Conservation (phyloP, 331 rosid genomes). For the Malus hybrid region DNA sequence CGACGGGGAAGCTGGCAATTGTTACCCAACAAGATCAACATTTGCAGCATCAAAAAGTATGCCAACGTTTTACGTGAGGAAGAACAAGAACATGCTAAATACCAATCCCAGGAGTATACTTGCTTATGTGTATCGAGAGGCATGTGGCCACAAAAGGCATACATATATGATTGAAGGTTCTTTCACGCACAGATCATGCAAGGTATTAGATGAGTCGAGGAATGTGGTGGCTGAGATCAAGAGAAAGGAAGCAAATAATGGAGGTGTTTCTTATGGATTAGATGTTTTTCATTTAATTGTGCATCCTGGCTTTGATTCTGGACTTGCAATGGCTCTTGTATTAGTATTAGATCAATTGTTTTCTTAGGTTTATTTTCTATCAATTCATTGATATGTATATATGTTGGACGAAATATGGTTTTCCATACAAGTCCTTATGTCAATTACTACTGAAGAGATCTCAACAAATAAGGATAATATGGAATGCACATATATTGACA, state of each 20-base stretch:
- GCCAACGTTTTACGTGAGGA: constrained; percentile 55
- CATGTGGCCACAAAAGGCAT: constrained; percentile 16
- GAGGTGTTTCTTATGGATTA: constrained; percentile 53
- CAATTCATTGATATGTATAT: background rate
- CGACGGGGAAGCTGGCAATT: constrained; percentile 46
- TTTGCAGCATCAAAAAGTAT: constrained; percentile 2
- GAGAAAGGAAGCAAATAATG: constrained; percentile 46
- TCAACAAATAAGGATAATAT: too few relatives aligned
- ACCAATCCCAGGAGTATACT: constrained; percentile 22
- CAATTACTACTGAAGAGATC: too few relatives aligned
- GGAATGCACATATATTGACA: too few relatives aligned
- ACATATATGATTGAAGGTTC: constrained; percentile 57
- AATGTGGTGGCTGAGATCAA: constrained; percentile 61
- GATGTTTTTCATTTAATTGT: constrained; percentile 66
- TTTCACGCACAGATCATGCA: constrained; percentile 48
- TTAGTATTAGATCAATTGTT: constrained; percentile 75
- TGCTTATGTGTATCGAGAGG: constrained; percentile 38
- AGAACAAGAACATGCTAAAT: constrained; percentile 39
- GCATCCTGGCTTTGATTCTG: constrained; percentile 55
- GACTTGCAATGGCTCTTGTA: constrained; percentile 71
- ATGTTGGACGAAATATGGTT: background rate
- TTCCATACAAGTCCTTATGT: background rate
- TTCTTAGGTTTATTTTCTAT: background rate
- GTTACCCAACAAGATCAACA: background rate
- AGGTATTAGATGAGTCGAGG: constrained; percentile 50